A percentile compares a stretch with the other conserved stretches of the same genome.
phyloP scores from a whole-genome alignment of 2,329 filamentous ascomycete species.

The Emydomyces testavorans region DNA sequence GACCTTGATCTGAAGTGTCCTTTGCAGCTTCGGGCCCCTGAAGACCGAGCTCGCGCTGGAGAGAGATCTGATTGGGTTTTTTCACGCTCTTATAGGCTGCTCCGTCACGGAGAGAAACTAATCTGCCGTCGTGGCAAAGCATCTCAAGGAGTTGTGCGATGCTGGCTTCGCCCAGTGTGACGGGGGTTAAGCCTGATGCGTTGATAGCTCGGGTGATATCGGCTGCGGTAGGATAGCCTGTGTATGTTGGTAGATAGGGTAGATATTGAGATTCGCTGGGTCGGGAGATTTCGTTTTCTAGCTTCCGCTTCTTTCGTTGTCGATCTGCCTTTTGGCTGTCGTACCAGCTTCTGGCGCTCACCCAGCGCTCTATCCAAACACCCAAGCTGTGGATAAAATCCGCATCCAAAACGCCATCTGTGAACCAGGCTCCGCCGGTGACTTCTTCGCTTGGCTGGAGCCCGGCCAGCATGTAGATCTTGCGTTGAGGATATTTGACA shows the following conservation, averaged over 20 bases:
- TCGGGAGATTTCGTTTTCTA: slow-evolving; percentile 23
- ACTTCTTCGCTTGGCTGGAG: slow-evolving; percentile 79
- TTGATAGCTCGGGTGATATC: slow-evolving; percentile 68
- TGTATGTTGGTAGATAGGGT: slow-evolving; percentile 54
- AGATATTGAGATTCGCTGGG: slow-evolving; percentile 28
- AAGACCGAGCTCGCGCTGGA: slow-evolving; percentile 27
- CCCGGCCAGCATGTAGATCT: slow-evolving; percentile 88
- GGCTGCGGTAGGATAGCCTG: slow-evolving; percentile 65
- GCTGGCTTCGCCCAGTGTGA: slow-evolving; percentile 58
- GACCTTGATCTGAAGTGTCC: slow-evolving; percentile 25
- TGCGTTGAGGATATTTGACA: slow-evolving; percentile 79
- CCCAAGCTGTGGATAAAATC: slow-evolving; percentile 73
- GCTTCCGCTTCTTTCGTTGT: slow-evolving; percentile 35
- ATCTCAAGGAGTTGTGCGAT: slow-evolving; percentile 79
- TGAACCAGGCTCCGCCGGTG: slow-evolving; percentile 90
- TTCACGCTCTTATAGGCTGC: slow-evolving; percentile 40
- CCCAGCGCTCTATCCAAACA: slow-evolving; percentile 59
- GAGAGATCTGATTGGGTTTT: slow-evolving; percentile 26
- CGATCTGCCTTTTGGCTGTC: slow-evolving; percentile 33
- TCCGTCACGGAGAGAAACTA: slow-evolving; percentile 50
- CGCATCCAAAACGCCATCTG: slow-evolving; percentile 77
- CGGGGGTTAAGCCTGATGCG: slow-evolving; percentile 56
- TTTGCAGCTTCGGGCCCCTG: slow-evolving; percentile 24
- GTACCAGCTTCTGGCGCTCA: slow-evolving; percentile 62
- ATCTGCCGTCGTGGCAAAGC: slow-evolving; percentile 72